Conservation (phyloP, 177 flowering plant species). For the Vitis hybrid region DNA sequence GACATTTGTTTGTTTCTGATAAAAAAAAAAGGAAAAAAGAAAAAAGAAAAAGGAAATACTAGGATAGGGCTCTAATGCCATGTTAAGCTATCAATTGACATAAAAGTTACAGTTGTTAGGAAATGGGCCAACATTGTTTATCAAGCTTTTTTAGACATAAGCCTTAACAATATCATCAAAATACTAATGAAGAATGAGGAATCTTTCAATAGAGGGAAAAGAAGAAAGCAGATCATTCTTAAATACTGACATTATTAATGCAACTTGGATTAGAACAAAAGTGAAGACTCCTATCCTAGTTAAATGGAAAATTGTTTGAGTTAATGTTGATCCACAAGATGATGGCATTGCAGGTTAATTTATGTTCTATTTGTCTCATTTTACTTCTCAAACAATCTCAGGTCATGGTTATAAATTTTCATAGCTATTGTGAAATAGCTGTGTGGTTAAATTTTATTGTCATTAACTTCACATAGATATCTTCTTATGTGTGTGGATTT, state of each 20-base stretch:
- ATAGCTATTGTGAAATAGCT: background rate
- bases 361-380: background rate
- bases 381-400: background rate
- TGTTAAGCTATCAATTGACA: too few relatives aligned
- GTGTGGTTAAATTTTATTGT: background rate
- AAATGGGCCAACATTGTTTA: too few relatives aligned
- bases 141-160: too few relatives aligned
- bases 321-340: background rate
- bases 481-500: background rate
- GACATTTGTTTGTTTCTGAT: too few relatives aligned
- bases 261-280: constrained; percentile 1
- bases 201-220: too few relatives aligned
- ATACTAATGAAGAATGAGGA: too few relatives aligned
- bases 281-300: background rate
- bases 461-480: background rate
- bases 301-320: background rate
- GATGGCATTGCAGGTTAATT: background rate
- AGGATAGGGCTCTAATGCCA: too few relatives aligned
- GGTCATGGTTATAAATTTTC: background rate
- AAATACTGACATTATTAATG: background rate
- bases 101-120: too few relatives aligned
- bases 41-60: too few relatives aligned
- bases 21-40: too few relatives aligned
- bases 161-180: too few relatives aligned
- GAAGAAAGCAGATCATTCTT: too few relatives aligned